Conservation (phyloP, 441 rosid genomes). For the Pelargonium citronellum region DNA sequence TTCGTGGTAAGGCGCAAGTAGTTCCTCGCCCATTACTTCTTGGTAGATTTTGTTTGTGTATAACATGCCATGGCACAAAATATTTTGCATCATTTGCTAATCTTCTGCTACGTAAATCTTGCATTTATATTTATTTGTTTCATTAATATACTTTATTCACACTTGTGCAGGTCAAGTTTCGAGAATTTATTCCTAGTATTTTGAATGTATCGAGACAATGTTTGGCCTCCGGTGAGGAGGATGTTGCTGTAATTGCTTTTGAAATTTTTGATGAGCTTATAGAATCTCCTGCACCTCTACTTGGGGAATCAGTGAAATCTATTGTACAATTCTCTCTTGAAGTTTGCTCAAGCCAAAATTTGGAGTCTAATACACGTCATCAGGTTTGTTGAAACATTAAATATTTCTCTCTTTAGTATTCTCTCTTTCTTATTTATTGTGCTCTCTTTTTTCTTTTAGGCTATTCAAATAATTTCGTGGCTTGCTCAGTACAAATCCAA, state of each 20-base stretch:
- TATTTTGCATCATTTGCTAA: not conserved
- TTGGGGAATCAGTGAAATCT: constrained; percentile 93
- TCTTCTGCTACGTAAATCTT: not conserved
- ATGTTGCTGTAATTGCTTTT: constrained; percentile 94
- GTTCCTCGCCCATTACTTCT: no score
- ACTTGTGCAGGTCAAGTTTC: constrained; percentile 76
- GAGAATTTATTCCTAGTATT: constrained; percentile 96
- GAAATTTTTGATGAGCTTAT: constrained; percentile 98
- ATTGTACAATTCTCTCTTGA: constrained; percentile 96
- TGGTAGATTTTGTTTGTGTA: no score
- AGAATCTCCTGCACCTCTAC: constrained; percentile 98
- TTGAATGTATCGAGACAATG: constrained; percentile 90
- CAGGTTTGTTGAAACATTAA: constrained; percentile 52
- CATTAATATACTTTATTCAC: constrained; percentile 11
- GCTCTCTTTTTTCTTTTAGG: constrained; percentile 48
- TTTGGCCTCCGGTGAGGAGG: constrained; percentile 91
- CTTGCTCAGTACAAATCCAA: constrained; percentile 87
- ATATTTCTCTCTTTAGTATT: constrained; percentile 7
- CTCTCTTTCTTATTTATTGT: constrained; percentile 16
- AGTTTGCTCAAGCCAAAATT: constrained; percentile 82
- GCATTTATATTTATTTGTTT: not conserved
- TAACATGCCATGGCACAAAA: no score
- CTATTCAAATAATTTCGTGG: constrained; percentile 98
- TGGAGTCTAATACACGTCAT: constrained; percentile 87
- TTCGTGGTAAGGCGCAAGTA: no score